Conservation (phyloP, 1,284 basidiomycete species). For the Papiliotrema laurentii region DNA sequence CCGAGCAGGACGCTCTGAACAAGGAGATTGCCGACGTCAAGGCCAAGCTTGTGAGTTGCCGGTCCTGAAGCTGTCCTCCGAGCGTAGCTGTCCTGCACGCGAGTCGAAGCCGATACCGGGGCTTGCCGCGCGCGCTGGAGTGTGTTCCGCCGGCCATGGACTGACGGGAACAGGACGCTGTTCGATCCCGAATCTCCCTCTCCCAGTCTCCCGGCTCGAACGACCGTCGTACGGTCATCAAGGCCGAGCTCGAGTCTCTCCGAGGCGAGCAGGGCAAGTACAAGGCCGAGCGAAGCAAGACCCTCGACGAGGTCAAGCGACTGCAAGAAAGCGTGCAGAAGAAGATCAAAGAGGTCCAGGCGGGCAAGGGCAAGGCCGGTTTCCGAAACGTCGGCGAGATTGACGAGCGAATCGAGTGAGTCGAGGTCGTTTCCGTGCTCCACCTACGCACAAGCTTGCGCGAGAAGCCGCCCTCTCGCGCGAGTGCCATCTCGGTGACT, state of each 20-base stretch:
- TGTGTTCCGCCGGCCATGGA: neutral
- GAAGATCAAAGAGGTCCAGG: constrained; percentile 89
- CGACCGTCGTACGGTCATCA: constrained; percentile 63
- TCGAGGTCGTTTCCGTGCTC: constrained; percentile 6
- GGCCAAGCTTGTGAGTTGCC: constrained; percentile 64
- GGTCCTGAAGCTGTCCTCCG: neutral
- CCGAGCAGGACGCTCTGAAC: constrained; percentile 77
- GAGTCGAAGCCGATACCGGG: too few relatives aligned
- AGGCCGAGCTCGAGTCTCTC: constrained; percentile 75
- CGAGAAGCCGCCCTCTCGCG: too few relatives aligned
- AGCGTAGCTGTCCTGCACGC: neutral
- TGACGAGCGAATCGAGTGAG: constrained; percentile 78
- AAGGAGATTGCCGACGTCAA: constrained; percentile 77
- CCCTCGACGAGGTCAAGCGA: constrained; percentile 75
- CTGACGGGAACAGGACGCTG: constrained; percentile 56
- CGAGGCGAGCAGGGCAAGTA: constrained; percentile 73
- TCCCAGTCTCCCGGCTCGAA: constrained; percentile 55
- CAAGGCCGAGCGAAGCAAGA: constrained; percentile 68
- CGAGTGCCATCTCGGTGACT: too few relatives aligned
- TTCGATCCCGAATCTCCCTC: constrained; percentile 72
- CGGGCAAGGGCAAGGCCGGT: constrained; percentile 71
- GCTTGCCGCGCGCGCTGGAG: neutral
- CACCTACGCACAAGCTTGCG: too few relatives aligned
- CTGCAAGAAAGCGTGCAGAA: constrained; percentile 76
- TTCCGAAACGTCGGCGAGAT: constrained; percentile 86